Conservation (phyloP, 768 basidiomycete species). For the Mycena olivaceomarginata region DNA sequence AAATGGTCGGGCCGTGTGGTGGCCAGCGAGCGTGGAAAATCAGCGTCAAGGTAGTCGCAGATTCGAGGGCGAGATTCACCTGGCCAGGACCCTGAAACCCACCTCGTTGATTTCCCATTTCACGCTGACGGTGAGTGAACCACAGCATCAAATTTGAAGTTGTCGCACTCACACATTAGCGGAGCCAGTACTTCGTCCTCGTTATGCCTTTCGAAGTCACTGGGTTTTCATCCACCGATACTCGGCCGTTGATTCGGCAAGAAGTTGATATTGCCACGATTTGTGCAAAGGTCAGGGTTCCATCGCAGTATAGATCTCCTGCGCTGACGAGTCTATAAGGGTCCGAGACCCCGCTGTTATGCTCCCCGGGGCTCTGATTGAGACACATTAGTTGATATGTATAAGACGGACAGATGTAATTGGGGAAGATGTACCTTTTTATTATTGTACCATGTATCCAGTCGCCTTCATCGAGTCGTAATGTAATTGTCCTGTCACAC, state of each 20-base stretch:
- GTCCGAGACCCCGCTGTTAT: constrained; percentile 19
- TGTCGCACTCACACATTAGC: neutral
- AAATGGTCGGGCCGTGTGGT: constrained; percentile 68
- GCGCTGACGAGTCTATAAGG: neutral
- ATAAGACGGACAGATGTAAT: too few species aligned
- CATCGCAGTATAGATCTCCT: neutral
- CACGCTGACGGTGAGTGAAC: constrained; percentile 65
- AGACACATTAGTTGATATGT: too few species aligned
- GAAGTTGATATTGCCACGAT: constrained; percentile 72
- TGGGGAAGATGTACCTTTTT: too few species aligned
- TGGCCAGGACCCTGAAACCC: constrained; percentile 71
- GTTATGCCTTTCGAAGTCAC: constrained; percentile 64
- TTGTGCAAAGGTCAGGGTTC: constrained; percentile 59
- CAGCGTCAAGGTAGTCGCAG: constrained; percentile 56
- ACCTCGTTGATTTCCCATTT: constrained; percentile 70
- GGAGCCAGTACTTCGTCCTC: constrained; percentile 66
- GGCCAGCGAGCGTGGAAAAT: constrained; percentile 59
- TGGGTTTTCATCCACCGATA: constrained; percentile 58
- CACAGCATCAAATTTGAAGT: too few species aligned
- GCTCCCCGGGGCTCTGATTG: neutral
- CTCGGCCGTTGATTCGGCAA: constrained; percentile 63
- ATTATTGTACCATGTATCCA: too few species aligned
- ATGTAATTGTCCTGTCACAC: too few species aligned
- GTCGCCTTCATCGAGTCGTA: too few species aligned
- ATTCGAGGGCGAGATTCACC: constrained; percentile 71